Percentiles rank a stretch among this genome's conserved stretches.
These are phyloP conservation scores for Paraurostyla sp. DNA, from an alignment of 73 alveolate species.

Conservation along the genomic window DNA sequence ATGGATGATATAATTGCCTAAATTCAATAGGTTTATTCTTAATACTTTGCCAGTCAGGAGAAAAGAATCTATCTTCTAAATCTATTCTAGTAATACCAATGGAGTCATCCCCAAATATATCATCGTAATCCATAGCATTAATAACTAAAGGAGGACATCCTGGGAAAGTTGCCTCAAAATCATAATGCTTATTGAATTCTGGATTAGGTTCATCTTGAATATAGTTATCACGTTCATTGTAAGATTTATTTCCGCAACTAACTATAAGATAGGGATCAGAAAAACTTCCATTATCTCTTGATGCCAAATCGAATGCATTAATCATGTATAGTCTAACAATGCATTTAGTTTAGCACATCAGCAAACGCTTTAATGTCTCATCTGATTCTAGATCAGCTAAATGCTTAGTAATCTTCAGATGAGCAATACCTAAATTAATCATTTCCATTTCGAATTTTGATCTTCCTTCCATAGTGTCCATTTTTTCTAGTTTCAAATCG, in stretches of 20 bases:
- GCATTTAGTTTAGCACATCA: conserved; percentile 71
- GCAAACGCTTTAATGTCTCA: conserved; percentile 45
- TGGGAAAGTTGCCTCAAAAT: conserved; percentile 93
- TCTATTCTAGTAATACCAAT: conserved; percentile 95
- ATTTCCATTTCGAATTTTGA: conserved; percentile 30
- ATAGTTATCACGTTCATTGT: conserved; percentile 81
- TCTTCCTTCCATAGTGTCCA: conserved; percentile 65
- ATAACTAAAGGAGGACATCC: conserved; percentile 91
- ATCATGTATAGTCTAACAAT: conserved; percentile 90
- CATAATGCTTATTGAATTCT: conserved; percentile 83
- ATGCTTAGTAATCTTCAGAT: conserved; percentile 54
- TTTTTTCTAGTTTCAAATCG: conserved; percentile 32
- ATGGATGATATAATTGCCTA: conserved; percentile 87
- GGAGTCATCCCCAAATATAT: conserved; percentile 91
- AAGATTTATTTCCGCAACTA: conserved; percentile 77
- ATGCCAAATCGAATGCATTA: conserved; percentile 87
- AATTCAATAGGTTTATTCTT: conserved; percentile 94
- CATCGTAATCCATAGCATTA: conserved; percentile 95
- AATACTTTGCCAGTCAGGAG: conserved; percentile 89
- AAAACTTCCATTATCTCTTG: conserved; percentile 88
- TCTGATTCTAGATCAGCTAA: conserved; percentile 41
- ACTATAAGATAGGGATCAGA: conserved; percentile 96
- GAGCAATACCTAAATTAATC: conserved; percentile 47
- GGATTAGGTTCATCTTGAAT: conserved; percentile 89
- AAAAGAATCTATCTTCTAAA: conserved; percentile 96